phyloP scores from a whole-genome alignment of 1,284 basidiomycete species.

The Anthracocystis walkeri region DNA sequence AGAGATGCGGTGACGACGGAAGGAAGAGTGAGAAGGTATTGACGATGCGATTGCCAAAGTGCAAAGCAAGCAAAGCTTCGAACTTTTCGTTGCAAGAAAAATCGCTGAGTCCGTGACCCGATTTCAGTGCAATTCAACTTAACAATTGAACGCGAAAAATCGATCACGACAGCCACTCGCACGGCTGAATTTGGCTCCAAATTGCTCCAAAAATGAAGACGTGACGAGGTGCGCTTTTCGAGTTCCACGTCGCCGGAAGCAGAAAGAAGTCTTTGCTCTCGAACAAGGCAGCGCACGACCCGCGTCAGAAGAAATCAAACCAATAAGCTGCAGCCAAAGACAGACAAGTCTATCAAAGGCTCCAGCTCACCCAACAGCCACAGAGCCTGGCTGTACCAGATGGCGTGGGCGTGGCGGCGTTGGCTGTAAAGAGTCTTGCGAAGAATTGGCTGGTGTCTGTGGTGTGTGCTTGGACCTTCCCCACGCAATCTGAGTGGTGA shows the following conservation, averaged over 20 bases:
- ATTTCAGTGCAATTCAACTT: not conserved
- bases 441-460: conserved; percentile 9
- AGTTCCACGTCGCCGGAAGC: conserved; percentile 50
- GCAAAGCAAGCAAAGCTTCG: conserved; percentile 24
- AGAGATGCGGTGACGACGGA: not conserved
- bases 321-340: conserved; percentile 16
- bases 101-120: conserved; percentile 20
- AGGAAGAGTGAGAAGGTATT: not conserved
- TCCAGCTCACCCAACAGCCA: conserved; percentile 7
- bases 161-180: conserved; percentile 26
- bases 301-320: conserved; percentile 22
- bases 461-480: conserved; percentile 14
- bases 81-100: conserved; percentile 34
- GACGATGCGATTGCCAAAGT: conserved; percentile 8
- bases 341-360: not conserved
- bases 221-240: not conserved
- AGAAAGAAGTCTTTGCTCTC: conserved; percentile 8
- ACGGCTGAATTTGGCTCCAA: conserved; percentile 15
- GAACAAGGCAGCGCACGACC: conserved; percentile 27
- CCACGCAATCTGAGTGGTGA: conserved; percentile 1
- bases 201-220: not conserved
- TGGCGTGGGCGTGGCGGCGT: conserved; percentile 2
- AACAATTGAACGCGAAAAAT: conserved; percentile 10
- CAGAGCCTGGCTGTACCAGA: not conserved
- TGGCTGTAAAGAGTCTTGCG: not conserved